Evolutionary conservation across 2,329 filamentous ascomycete genomes (phyloP).

Genomic region (Shiraia bambusicola): DNA sequence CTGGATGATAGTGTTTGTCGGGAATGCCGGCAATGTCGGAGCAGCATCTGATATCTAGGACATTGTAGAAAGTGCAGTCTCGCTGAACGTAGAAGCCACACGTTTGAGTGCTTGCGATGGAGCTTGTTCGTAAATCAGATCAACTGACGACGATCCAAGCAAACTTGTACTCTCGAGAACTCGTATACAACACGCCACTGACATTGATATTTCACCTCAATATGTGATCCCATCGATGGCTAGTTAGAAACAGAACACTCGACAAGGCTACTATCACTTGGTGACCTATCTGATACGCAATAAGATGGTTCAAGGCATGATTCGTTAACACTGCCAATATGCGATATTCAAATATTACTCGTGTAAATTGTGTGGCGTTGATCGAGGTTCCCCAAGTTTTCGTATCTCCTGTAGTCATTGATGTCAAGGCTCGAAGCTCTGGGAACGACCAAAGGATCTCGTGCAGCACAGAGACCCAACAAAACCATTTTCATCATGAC

Average conservation of each 20-base stretch:
- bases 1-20: conserved; percentile 12
- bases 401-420: conserved; percentile 6
- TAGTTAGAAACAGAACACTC: conserved; percentile 7
- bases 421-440: conserved; percentile 3
- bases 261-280: neutral
- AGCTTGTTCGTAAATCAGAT: neutral
- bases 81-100: conserved; percentile 35
- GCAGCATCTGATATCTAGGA: conserved; percentile 34
- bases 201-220: conserved; percentile 4
- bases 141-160: conserved; percentile 1
- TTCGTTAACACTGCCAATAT: neutral
- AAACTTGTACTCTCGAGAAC: conserved; percentile 10
- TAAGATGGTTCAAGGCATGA: neutral
- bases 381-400: conserved; percentile 12
- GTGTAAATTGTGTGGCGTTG: conserved; percentile 9
- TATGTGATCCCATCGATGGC: neutral
- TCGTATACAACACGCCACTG: conserved; percentile 10
- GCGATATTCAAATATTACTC: conserved; percentile 15
- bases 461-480: no score
- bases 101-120: conserved; percentile 24
- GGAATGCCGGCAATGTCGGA: conserved; percentile 29
- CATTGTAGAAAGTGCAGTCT: conserved; percentile 34
- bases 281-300: conserved; percentile 2
- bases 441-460: no score
- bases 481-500: no score